Conservation (phyloP, 2,329 filamentous ascomycete genomes). For the Cladosporium sp. region DNA sequence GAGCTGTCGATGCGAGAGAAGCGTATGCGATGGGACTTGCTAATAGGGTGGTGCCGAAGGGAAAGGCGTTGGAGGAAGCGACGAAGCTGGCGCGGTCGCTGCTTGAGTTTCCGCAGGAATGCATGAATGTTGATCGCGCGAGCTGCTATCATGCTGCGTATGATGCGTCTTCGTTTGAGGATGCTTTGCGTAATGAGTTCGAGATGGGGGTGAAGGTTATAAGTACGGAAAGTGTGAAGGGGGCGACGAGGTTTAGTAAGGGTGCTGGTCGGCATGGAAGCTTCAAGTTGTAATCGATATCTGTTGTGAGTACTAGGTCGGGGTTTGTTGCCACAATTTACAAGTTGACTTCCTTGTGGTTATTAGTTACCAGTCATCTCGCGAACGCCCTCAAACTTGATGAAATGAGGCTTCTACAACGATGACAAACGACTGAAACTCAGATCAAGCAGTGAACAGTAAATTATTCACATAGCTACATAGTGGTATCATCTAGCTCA, state of each 20-base stretch:
- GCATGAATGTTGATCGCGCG: conserved; percentile 53
- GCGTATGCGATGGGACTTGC: conserved; percentile 55
- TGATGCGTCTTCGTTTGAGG: conserved; percentile 49
- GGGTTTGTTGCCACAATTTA: no score
- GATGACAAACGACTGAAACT: no score
- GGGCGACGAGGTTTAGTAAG: conserved; percentile 43
- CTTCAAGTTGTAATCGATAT: conserved; percentile 24
- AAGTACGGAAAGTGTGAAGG: conserved; percentile 45
- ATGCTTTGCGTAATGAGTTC: conserved; percentile 53
- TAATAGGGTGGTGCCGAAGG: conserved; percentile 54
- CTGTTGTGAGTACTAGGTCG: no score
- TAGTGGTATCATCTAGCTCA: background rate
- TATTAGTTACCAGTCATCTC: no score
- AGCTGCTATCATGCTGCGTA: conserved; percentile 54
- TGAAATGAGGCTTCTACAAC: no score
- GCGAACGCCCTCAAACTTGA: no score
- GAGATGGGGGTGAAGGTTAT: conserved; percentile 46
- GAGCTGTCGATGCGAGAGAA: conserved; percentile 51
- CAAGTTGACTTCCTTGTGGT: no score
- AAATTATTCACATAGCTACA: conserved; percentile 9
- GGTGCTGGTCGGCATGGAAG: conserved; percentile 45
- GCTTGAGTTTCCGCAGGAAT: conserved; percentile 52
- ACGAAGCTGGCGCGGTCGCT: conserved; percentile 49
- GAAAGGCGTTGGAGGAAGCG: conserved; percentile 52
- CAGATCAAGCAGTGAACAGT: background rate